Evolutionary conservation across 2,329 filamentous ascomycete species (phyloP).

Genomic region (Fusarium siculi): DNA sequence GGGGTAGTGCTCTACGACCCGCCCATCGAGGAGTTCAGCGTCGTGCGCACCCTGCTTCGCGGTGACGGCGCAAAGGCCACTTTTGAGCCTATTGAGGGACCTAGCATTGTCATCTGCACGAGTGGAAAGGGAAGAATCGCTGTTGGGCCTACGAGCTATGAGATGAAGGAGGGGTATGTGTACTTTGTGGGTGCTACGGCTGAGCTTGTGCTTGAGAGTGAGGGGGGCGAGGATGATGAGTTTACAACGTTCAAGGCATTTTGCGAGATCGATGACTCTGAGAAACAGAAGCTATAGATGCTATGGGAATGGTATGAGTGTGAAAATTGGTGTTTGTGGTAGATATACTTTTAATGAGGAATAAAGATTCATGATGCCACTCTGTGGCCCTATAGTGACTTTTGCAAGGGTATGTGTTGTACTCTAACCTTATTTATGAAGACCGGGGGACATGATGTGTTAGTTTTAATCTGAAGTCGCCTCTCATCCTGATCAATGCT

Average conservation of each 20-base stretch:
- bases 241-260: slow-evolving; percentile 95
- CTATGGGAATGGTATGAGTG: not conserved
- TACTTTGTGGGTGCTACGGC: slow-evolving; percentile 91
- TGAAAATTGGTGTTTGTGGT: slow-evolving; percentile 6
- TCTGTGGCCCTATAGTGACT: not conserved
- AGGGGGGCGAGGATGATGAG: slow-evolving; percentile 68
- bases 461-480: no score
- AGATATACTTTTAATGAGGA: slow-evolving; percentile 16
- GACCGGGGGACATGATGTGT: accelerated
- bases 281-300: slow-evolving; percentile 41
- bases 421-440: no score
- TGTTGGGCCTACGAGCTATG: slow-evolving; percentile 83
- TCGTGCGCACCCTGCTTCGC: slow-evolving; percentile 82
- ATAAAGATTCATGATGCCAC: not conserved
- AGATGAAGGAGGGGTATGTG: slow-evolving; percentile 77
- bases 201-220: slow-evolving; percentile 80
- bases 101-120: slow-evolving; percentile 94
- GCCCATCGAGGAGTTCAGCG: slow-evolving; percentile 95
- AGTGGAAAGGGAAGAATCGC: slow-evolving; percentile 83
- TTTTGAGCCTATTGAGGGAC: slow-evolving; percentile 87
- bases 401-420: not conserved
- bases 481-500: not conserved
- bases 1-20: slow-evolving; percentile 85
- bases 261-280: slow-evolving; percentile 76
- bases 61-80: slow-evolving; percentile 81